These are phyloP conservation scores for Lonicera japonica DNA, from an alignment of 129 eudicot genomes.

Conservation along the genomic window DNA sequence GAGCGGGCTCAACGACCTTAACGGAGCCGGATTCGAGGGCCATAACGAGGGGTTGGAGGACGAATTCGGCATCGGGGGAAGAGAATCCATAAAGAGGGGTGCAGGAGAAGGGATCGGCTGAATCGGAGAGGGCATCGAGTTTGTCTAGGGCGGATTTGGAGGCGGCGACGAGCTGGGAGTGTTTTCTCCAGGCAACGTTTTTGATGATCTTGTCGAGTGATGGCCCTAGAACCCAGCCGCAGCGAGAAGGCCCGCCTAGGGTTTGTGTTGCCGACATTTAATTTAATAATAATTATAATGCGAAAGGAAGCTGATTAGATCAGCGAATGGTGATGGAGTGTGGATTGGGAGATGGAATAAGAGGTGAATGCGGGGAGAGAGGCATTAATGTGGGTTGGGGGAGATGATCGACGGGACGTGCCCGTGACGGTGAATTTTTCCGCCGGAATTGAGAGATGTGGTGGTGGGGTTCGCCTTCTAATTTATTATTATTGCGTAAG, in stretches of 20 bases:
- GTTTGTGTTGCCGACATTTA: conserved; percentile 41
- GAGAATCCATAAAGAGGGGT: conserved; percentile 63
- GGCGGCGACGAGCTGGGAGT: conserved; percentile 79
- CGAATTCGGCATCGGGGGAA: conserved; percentile 43
- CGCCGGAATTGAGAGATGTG: too few species aligned
- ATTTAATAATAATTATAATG: too few species aligned
- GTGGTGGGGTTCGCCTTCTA: too few species aligned
- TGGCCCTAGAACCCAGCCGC: conserved; percentile 89
- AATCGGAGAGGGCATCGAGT: conserved; percentile 56
- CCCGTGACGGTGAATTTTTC: too few species aligned
- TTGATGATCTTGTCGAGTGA: conserved; percentile 94
- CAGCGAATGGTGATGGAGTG: too few species aligned
- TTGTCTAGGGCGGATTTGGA: conserved; percentile 80
- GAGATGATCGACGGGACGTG: too few species aligned
- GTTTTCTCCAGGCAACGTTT: conserved; percentile 94
- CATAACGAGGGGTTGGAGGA: conserved; percentile 59
- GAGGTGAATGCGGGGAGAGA: too few species aligned
- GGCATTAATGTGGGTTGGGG: too few species aligned
- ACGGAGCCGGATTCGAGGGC: conserved; percentile 73
- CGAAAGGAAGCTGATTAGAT: too few species aligned
- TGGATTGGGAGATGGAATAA: too few species aligned
- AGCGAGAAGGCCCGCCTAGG: conserved; percentile 91
- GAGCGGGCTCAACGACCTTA: conserved; percentile 85
- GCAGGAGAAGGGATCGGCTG: conserved; percentile 43
- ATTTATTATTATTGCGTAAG: too few species aligned